Evolutionary conservation across 192 early-diverging fungal genomes (phyloP), one percentile per base, ranked within the genome.

Genomic region (Geranomyces michiganensis): DNA sequence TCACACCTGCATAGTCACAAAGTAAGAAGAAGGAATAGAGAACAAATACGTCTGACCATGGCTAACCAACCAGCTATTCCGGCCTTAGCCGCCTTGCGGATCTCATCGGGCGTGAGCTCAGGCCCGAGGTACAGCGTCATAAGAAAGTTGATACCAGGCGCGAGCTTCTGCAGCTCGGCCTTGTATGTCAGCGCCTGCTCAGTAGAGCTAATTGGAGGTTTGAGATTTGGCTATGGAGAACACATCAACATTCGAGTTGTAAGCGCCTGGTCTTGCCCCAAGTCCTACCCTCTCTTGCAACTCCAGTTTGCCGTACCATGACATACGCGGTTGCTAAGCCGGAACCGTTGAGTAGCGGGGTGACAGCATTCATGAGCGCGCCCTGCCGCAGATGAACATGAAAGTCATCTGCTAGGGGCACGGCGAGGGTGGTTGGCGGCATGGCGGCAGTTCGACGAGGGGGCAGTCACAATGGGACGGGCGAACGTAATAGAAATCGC

Each of bases 41-140:
- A 10, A 41, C 10, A 41, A n/a, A n/a, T n/a, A n/a, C n/a, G n/a
- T n/a, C n/a, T n/a, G n/a, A n/a, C n/a, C n/a, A n/a, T n/a, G n/a
- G n/a, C n/a, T n/a, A n/a, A 33, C 74, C 19, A 79, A 87, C 90
- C 90, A 12, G 83, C 87, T 61, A 99, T 88, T 22, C 96, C 96
- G 13, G 91, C 89, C 58, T 84, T 82, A 19, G 88, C 89, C 0
- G 97, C 97, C 72, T 91, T 91, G 58, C 77, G 71, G 62, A 97
- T 92, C 76, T 97, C 97, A 30, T 91, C 94, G 6, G 92, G 89
- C 1, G 95, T 97, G 51, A 99, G 85, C 30, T 88, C 88, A 12
- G 94, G 92, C 55, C 79, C 83, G 60, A 99, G 85, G 71, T 97
- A 99, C 32, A 99, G 84, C 8, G 96, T 96, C 89, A 97, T 93